Evolutionary conservation across 805 yeast species (phyloP).

Genomic region (Cyberlindnera xylosilytica): DNA sequence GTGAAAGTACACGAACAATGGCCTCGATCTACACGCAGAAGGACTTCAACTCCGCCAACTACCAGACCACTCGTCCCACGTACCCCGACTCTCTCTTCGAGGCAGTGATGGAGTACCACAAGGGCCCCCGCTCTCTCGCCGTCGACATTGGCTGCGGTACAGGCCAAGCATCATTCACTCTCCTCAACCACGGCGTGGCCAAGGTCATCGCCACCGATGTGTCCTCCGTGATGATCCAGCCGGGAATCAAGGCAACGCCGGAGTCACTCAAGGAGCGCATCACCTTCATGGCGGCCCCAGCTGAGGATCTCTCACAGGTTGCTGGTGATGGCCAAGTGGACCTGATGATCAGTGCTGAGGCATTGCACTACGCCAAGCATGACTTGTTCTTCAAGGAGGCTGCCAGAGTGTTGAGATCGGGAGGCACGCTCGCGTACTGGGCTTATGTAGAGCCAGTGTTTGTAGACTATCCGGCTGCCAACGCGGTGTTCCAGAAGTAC

Average conservation of each 20-base stretch:
- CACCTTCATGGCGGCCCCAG: slow-evolving; percentile 20
- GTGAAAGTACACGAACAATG: not conserved
- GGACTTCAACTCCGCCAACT: slow-evolving; percentile 45
- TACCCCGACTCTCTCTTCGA: slow-evolving; percentile 55
- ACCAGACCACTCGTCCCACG: slow-evolving; percentile 54
- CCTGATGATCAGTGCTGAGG: slow-evolving; percentile 64
- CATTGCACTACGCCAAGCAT: slow-evolving; percentile 70
- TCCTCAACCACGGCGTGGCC: slow-evolving; percentile 39
- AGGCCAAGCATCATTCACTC: slow-evolving; percentile 57
- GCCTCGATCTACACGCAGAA: slow-evolving; percentile 39
- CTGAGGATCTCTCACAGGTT: slow-evolving; percentile 27
- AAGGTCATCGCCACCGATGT: slow-evolving; percentile 56
- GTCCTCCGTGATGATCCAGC: slow-evolving; percentile 47
- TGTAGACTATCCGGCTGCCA: slow-evolving; percentile 49
- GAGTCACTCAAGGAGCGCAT: slow-evolving; percentile 12
- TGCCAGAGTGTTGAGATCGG: slow-evolving; percentile 44
- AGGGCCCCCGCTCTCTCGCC: slow-evolving; percentile 30
- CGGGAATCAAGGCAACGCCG: slow-evolving; percentile 30
- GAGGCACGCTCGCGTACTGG: slow-evolving; percentile 70
- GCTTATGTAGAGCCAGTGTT: slow-evolving; percentile 69
- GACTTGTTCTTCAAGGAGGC: slow-evolving; percentile 47
- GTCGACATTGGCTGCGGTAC: slow-evolving; percentile 74
- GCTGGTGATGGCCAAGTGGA: slow-evolving; percentile 40
- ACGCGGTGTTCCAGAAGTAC: slow-evolving; percentile 51
- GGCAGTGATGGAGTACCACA: slow-evolving; percentile 40